Conservation (phyloP, 129 eudicot species). For the Deinandra increscens region DNA sequence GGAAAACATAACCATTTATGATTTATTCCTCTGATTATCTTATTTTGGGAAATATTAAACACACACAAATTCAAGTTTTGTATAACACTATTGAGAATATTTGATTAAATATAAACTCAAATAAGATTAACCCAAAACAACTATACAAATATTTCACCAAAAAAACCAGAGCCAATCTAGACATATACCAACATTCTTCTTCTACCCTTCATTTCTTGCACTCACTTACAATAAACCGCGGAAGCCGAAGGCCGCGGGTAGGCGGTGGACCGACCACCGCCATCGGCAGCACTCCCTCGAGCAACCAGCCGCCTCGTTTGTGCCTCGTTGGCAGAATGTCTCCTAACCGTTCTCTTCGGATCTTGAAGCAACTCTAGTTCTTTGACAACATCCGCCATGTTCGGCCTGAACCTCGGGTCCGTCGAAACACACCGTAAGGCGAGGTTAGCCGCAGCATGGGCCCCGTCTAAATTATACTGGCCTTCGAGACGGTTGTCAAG, state of each 20-base stretch:
- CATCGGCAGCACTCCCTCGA: conserved; percentile 38
- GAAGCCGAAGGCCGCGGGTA: conserved; percentile 77
- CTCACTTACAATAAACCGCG: conserved; percentile 40
- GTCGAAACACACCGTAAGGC: conserved; percentile 62
- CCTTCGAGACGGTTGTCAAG: conserved; percentile 84
- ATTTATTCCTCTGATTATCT: background rate
- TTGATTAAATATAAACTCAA: conserved; percentile 32
- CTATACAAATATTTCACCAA: conserved; percentile 45
- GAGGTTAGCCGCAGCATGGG: conserved; percentile 48
- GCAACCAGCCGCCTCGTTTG: conserved; percentile 41
- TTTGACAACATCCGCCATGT: conserved; percentile 69
- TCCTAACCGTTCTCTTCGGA: conserved; percentile 37
- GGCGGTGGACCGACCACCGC: conserved; percentile 20
- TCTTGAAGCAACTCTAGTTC: conserved; percentile 74
- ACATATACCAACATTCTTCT: conserved; percentile 15
- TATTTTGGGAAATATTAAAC: background rate
- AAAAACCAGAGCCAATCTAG: conserved; percentile 20
- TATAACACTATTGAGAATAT: background rate
- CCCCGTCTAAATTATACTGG: conserved; percentile 66
- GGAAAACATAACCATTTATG: background rate
- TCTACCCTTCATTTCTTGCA: background rate
- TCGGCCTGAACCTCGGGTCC: conserved; percentile 79
- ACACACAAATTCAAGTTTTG: background rate
- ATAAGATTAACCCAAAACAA: conserved; percentile 28
- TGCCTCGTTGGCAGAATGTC: conserved; percentile 38